Evolutionary conservation across 2,329 filamentous ascomycete species (phyloP).

Genomic region (Gnomoniopsis smithogilvyi): DNA sequence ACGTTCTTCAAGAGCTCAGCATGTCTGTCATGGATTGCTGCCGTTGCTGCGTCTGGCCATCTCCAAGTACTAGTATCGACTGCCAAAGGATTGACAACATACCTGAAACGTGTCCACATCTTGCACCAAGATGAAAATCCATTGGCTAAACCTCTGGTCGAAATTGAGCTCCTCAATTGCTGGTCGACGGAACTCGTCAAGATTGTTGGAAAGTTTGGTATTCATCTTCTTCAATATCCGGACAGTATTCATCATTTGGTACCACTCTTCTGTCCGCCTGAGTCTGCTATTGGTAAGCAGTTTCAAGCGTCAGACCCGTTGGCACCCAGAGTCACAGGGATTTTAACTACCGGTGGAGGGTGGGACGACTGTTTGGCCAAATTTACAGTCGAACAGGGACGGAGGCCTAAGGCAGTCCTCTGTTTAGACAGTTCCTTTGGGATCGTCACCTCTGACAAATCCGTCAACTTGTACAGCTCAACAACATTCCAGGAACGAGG

Average conservation of each 20-base stretch:
- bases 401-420: slow-evolving; percentile 15
- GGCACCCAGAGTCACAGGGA: slow-evolving; percentile 18
- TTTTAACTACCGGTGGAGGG: slow-evolving; percentile 1
- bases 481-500: slow-evolving; percentile 22
- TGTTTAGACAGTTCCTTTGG: slow-evolving; percentile 8
- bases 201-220: slow-evolving; percentile 34
- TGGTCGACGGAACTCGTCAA: slow-evolving; percentile 34
- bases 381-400: slow-evolving; percentile 15
- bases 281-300: slow-evolving; percentile 30
- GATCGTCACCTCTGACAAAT: slow-evolving; percentile 16
- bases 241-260: slow-evolving; percentile 34
- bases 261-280: slow-evolving; percentile 35
- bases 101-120: slow-evolving; percentile 22
- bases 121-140: slow-evolving; percentile 19
- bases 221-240: slow-evolving; percentile 24
- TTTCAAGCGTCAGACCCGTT: slow-evolving; percentile 25
- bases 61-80: slow-evolving; percentile 24
- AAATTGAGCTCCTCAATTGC: slow-evolving; percentile 22
- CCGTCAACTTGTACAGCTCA: slow-evolving; percentile 21
- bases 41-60: slow-evolving; percentile 22
- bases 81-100: slow-evolving; percentile 11
- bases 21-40: slow-evolving; percentile 32
- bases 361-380: slow-evolving; percentile 28
- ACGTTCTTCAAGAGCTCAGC: neutral
- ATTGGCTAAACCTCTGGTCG: neutral